These are phyloP conservation scores for Citrullus mucosospermus DNA, from an alignment of 306 rosid genomes.

Conservation along the genomic window DNA sequence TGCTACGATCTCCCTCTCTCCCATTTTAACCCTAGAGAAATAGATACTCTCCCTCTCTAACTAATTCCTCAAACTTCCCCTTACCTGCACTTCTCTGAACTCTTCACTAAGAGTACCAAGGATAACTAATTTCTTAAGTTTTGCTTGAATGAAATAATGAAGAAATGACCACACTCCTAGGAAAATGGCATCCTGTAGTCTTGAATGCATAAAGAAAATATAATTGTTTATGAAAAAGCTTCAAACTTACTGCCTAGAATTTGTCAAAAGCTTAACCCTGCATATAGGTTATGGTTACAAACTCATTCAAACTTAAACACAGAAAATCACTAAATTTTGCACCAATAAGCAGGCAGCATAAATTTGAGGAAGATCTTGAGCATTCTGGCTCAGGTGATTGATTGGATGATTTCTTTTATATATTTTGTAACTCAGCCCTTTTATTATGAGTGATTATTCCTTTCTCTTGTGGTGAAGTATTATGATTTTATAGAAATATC, in stretches of 20 bases:
- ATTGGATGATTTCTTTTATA: constrained; percentile 28
- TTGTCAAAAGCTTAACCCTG: background rate
- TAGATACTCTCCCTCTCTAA: too few relatives aligned
- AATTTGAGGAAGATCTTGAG: background rate
- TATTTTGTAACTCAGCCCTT: background rate
- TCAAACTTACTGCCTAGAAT: background rate
- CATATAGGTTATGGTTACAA: background rate
- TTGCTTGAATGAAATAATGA: too few relatives aligned
- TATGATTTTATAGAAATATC: background rate
- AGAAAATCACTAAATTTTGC: background rate
- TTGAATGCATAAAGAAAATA: background rate
- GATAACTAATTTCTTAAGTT: too few relatives aligned
- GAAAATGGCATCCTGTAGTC: background rate
- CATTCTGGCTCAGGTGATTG: background rate
- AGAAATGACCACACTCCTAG: background rate
- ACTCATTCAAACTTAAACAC: background rate
- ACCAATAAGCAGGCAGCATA: background rate
- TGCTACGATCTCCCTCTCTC: too few relatives aligned
- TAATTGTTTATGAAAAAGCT: background rate
- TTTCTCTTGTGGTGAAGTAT: background rate
- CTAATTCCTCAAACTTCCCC: too few relatives aligned
- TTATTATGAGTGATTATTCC: background rate
- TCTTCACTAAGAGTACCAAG: too few relatives aligned
- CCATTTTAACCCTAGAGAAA: too few relatives aligned
- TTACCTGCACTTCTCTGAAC: too few relatives aligned